phyloP scores from a whole-genome alignment of 768 basidiomycete genomes.

The Macrolepiota fuliginosa region DNA sequence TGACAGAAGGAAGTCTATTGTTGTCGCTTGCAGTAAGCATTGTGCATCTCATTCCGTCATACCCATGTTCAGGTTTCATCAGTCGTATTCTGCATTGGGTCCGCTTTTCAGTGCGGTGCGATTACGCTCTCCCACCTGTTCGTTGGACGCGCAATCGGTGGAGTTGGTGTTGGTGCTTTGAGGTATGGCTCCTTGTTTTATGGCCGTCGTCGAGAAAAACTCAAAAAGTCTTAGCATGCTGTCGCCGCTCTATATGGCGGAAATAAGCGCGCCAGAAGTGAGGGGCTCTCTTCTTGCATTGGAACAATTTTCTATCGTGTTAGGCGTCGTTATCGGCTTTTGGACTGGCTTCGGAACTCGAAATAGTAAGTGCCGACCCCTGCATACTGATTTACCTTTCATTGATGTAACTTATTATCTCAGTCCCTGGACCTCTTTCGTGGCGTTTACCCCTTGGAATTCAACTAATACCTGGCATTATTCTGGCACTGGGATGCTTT shows the following conservation, averaged over 20 bases:
- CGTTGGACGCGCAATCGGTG: conserved; percentile 72
- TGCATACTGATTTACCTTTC: background rate
- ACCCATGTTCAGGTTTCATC: background rate
- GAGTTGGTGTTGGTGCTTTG: conserved; percentile 76
- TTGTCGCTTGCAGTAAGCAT: conserved; percentile 60
- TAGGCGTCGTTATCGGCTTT: conserved; percentile 80
- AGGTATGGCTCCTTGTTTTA: conserved; percentile 37
- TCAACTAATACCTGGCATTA: conserved; percentile 66
- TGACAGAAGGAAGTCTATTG: conserved; percentile 67
- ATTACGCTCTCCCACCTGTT: conserved; percentile 54
- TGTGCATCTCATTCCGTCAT: background rate
- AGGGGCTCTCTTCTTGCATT: conserved; percentile 77
- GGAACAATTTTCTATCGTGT: conserved; percentile 78
- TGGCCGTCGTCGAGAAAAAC: conserved; percentile 11
- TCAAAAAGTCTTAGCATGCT: conserved; percentile 51
- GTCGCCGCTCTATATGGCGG: conserved; percentile 80
- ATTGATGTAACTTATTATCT: background rate
- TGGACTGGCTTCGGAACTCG: conserved; percentile 81
- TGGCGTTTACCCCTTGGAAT: conserved; percentile 79
- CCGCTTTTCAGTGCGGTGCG: conserved; percentile 64
- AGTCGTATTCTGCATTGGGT: conserved; percentile 75
- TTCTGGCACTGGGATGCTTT: conserved; percentile 61
- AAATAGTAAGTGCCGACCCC: conserved; percentile 37
- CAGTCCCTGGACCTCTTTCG: conserved; percentile 61
- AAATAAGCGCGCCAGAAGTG: conserved; percentile 79